Evolutionary conservation across 2,329 filamentous ascomycete species (phyloP), one percentile per base, ranked within the genome.

Genomic region (Arthrobotrys conoides): DNA sequence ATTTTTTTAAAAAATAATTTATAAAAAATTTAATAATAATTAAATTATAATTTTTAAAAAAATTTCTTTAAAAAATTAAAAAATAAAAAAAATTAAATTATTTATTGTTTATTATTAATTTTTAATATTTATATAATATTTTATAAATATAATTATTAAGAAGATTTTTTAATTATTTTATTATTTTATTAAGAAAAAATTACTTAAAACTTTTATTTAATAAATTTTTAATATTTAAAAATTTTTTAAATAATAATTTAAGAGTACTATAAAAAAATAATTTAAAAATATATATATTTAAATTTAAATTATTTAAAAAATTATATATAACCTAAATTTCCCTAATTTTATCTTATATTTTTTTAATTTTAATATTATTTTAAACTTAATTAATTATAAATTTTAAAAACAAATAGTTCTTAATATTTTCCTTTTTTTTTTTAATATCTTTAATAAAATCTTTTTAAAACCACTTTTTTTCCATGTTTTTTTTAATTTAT

Each of bases 221-320:
- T 12, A 33, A 36, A 38, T 38, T 38, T 38, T 38, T 12, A 5
- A 38, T 38, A 5, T 5, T 38, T 5, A 38, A 38, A 38, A 38
- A 38, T 38, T 38, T 38, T 38, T 38, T 38, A 38, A 38, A 38
- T 38, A 38, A 38, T 5, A 38, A 38, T 38, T 38, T 38, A 5
- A 53, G 30, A 22, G 9, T n/a, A n/a, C n/a, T 67, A 6, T 44
- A 44, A 9, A 67, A 67, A 33, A 14, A 59, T 59, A n/a, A 38
- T 8, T 8, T 10, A 69, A 53, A 20, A 30, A 61, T 30, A 46
- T 55, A 55, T 36, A 27, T 46, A n/a, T n/a, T n/a, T n/a, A n/a
- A n/a, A n/a, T n/a, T n/a, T n/a, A n/a, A n/a, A n/a, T n/a, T n/a
- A n/a, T n/a, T n/a, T n/a, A n/a, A n/a, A n/a, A n/a, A n/a, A n/a